A percentile compares a stretch with the other conserved stretches of the same genome.
These are phyloP conservation scores for Pleurotus salmoneostramineus DNA, from an alignment of 768 basidiomycete species.

Conservation along the genomic window DNA sequence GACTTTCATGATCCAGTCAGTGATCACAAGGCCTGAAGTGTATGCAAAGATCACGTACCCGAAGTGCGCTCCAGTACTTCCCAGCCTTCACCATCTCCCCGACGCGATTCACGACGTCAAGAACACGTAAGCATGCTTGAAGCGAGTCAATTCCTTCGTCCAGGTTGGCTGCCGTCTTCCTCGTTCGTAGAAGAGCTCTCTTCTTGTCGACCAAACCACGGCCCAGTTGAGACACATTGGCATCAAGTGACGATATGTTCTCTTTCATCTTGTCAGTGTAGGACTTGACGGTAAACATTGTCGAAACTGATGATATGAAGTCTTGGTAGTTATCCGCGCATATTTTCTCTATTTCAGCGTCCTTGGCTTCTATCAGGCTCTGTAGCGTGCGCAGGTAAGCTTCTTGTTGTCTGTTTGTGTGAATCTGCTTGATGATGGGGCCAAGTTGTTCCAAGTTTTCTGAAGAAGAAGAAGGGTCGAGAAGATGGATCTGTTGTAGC, in stretches of 20 bases:
- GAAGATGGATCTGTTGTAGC: conserved; percentile 85
- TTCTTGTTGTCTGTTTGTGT: conserved; percentile 84
- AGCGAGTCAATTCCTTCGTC: conserved; percentile 97
- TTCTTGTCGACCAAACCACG: conserved; percentile 91
- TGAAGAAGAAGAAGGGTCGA: conserved; percentile 82
- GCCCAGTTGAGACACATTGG: conserved; percentile 85
- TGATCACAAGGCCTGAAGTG: conserved; percentile 25
- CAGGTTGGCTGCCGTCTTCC: conserved; percentile 89
- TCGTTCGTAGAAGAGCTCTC: conserved; percentile 80
- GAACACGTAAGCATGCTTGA: conserved; percentile 86
- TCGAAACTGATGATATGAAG: conserved; percentile 96
- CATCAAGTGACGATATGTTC: conserved; percentile 85
- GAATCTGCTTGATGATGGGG: conserved; percentile 92
- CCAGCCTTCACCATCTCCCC: conserved; percentile 90
- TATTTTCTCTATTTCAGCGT: conserved; percentile 93
- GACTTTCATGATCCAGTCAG: conserved; percentile 55
- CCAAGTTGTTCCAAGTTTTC: conserved; percentile 96
- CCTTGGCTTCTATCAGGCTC: conserved; percentile 89
- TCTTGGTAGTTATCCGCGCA: conserved; percentile 97
- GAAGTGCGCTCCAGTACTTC: conserved; percentile 94
- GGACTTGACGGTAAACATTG: conserved; percentile 90
- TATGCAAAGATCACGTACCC: conserved; percentile 56
- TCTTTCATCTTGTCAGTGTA: conserved; percentile 94
- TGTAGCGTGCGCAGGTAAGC: conserved; percentile 83
- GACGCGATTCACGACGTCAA: conserved; percentile 91